phyloP scores from a whole-genome alignment of 106 monocot genomes.

The Dendrobium catenatum region DNA sequence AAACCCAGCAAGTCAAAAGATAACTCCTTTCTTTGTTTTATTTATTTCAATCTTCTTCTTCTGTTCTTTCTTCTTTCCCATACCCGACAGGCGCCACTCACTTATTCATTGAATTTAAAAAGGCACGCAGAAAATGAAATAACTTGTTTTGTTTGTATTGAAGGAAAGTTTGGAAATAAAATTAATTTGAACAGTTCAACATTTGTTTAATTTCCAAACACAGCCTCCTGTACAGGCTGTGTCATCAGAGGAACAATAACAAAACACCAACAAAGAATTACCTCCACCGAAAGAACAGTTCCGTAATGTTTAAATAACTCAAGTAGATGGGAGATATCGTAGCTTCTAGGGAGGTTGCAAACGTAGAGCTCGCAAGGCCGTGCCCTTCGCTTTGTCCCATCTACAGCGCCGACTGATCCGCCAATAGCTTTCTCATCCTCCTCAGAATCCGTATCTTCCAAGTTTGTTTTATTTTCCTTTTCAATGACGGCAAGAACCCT shows the following conservation, averaged over 20 bases:
- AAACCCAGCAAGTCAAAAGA: not conserved
- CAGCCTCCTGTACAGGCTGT: not conserved
- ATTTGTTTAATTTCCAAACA: not conserved
- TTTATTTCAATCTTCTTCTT: not conserved
- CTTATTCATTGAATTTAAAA: no score
- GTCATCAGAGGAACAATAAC: not conserved
- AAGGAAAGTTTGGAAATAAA: not conserved
- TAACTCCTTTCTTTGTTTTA: not conserved
- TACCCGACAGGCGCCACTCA: no score
- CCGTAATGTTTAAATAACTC: conserved; percentile 65
- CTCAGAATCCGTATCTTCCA: not conserved
- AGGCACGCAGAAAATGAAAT: no score
- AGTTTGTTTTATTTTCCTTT: not conserved
- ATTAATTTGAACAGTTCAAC: not conserved
- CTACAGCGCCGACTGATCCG: not conserved
- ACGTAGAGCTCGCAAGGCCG: conserved; percentile 75
- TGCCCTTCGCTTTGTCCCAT: conserved; percentile 11
- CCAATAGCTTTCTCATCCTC: conserved; percentile 16
- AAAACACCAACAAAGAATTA: conserved; percentile 8
- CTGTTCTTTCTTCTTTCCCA: no score
- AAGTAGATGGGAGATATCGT: conserved; percentile 44
- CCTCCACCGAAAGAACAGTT: conserved; percentile 66
- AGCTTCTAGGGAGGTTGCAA: conserved; percentile 78
- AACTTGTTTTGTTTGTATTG: no score
- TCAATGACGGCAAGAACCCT: not conserved